Conservation (phyloP, 805 yeast species). For the Kazachstania taianensis region DNA sequence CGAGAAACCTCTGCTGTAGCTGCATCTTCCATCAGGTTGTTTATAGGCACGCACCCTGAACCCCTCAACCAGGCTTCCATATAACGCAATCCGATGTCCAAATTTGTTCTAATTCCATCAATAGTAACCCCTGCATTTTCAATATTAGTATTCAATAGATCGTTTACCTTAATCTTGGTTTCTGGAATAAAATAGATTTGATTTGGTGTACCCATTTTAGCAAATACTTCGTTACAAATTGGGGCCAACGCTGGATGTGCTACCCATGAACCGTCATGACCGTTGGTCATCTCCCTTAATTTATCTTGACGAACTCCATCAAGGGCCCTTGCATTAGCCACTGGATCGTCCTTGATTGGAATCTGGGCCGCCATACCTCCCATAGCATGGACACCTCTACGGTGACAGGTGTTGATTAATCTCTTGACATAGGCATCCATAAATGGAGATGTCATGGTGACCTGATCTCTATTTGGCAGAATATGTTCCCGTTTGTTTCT, state of each 20-base stretch:
- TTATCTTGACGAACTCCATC: conserved; percentile 65
- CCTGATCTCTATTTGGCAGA: conserved; percentile 68
- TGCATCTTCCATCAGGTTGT: conserved; percentile 81
- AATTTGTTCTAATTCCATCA: conserved; percentile 59
- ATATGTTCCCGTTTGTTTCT: conserved; percentile 58
- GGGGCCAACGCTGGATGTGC: conserved; percentile 81
- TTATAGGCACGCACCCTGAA: conserved; percentile 77
- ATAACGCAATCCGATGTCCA: conserved; percentile 66
- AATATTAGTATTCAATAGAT: conserved; percentile 56
- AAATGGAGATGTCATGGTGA: conserved; percentile 72
- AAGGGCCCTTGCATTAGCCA: conserved; percentile 56
- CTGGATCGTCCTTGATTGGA: conserved; percentile 63
- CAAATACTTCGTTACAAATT: conserved; percentile 64
- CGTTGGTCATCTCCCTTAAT: conserved; percentile 63
- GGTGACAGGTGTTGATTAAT: conserved; percentile 63
- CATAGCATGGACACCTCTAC: conserved; percentile 75
- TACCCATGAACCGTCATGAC: conserved; percentile 86
- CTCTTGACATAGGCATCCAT: conserved; percentile 70
- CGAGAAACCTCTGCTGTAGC: conserved; percentile 84
- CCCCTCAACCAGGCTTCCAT: conserved; percentile 84
- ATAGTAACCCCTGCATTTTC: conserved; percentile 55
- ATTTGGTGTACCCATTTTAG: conserved; percentile 75
- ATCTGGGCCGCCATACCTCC: conserved; percentile 89
- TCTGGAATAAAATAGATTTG: conserved; percentile 48
- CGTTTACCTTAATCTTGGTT: conserved; percentile 30